Base-by-base conservation (phyloP, 371 early-diverging fungal species). In the Actinomortierella wolfii region DNA sequence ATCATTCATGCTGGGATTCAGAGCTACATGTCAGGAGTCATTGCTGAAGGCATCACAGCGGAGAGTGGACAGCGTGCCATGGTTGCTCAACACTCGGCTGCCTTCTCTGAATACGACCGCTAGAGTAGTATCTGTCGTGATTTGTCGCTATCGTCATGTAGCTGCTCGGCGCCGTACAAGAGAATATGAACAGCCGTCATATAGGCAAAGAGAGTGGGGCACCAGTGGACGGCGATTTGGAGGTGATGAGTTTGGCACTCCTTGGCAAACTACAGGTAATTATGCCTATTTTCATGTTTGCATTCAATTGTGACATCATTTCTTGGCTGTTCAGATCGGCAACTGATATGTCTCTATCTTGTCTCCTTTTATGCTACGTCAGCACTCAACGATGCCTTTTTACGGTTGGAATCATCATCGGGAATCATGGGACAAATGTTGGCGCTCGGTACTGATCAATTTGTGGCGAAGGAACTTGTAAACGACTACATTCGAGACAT, bases 181-280 rank as follows among this genome's bases (percentile, higher is more conserved):
- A 43, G 42, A 24, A 23, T 17, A 39, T 14, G 14, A 21, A 5
- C 24, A 15, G 0, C 29, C 18, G 1, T 24, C 52, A 9, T 43
- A 39, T 13, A 34, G 34, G 34, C 41, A 29, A 5, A 43, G 57
- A 20, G 13, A 54, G 42, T 21, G 23, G 39, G 43, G 47, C 23
- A n/a, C 18, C 21, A 2, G 23, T 9, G 23, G 21, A 2, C 54
- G 52, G 25, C 41, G n/a, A 15, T 67, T 67, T 28, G 74, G 74
- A 26, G 74, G 74, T 34, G 5, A 57, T 24, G 74, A 73, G 23
- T 73, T 63, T 28, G 46, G 18, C 6, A 49, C 42, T 14, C n/a
- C 26, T 17, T 73, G 74, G 74, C 63, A 73, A 40, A 56, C 24
- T 1, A 17, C 47, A 50, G 74, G 74, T 67, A 60, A 47, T 11